Base-by-base conservation (phyloP, 2,329 filamentous ascomycete genomes). In the Apiospora aurea region DNA sequence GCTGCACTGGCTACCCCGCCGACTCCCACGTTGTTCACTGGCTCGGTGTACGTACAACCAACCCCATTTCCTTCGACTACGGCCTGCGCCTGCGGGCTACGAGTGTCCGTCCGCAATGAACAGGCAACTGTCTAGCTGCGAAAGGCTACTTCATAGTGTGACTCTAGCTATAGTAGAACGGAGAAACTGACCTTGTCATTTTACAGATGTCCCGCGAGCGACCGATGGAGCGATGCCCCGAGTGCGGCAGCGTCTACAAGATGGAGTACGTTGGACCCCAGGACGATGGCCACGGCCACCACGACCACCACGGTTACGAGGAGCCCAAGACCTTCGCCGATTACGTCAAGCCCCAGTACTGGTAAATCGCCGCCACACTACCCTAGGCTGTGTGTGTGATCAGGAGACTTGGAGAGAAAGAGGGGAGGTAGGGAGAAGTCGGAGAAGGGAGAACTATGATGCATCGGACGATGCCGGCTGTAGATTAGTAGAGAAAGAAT, bases 251-350 rank as follows among this genome's bases (percentile, higher is more conserved):
- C 83, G 94, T 96, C 78, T 95, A 97, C 89, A 97, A 97, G 92
- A 96, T 98, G 94, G 93, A 98, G 83, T 99, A 97, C 85, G 86
- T 97, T 77, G 96, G 96, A 74, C 91, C 95, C 69, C 83, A 91
- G 81, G 93, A 96, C 76, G 92, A 95, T 82, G 85, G 87, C 79
- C 89, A 94, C 82, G 85, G 78, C 72, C 81, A 86, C 78, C 85
- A 88, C 82, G 84, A 87, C 82, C 83, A 84, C 80, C 88, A 91
- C 81, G 90, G 90, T 81, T 88, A 90, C 82, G 90, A 92, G 84
- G 94, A 97, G 86, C 94, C 95, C 83, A 97, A 98, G 92, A 97
- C 94, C 79, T 96, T 98, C 83, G 94, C 94, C 85, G 94, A 99
- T 88, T 98, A 90, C 85, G 91, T 99, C 86, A 95, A 94, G 90